phyloP scores from a whole-genome alignment of 1,284 basidiomycete species.

The Wallemia ichthyophaga region DNA sequence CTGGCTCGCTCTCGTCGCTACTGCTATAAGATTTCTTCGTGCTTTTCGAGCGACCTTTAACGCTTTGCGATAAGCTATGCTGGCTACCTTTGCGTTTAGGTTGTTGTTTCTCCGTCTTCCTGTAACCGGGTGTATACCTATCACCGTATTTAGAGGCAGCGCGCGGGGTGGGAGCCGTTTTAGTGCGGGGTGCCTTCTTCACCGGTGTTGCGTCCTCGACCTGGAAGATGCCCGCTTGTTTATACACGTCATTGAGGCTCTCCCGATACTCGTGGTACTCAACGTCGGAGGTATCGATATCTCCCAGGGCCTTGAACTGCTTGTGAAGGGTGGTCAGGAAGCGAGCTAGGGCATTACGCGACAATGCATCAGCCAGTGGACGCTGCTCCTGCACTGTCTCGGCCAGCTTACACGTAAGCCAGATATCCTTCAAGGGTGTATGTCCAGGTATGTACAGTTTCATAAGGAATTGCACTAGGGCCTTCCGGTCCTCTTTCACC shows the following conservation, averaged over 20 bases:
- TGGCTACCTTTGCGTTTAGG: background rate
- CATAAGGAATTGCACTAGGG: slow-evolving; percentile 41
- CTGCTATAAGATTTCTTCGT: background rate
- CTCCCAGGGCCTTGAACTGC: slow-evolving; percentile 27
- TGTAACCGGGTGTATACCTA: background rate
- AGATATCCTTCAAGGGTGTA: slow-evolving; percentile 29
- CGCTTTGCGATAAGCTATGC: background rate
- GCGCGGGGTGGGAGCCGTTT: background rate
- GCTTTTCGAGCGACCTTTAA: background rate
- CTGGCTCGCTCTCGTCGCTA: too few relatives aligned
- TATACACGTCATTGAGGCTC: slow-evolving; percentile 1
- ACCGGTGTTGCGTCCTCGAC: background rate
- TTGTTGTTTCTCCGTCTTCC: background rate
- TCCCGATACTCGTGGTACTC: slow-evolving; percentile 21
- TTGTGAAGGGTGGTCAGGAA: slow-evolving; percentile 32
- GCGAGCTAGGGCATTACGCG: slow-evolving; percentile 35
- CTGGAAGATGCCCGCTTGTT: background rate
- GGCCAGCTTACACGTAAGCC: slow-evolving; percentile 31
- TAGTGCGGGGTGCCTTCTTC: background rate
- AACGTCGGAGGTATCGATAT: slow-evolving; percentile 31
- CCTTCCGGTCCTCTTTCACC: slow-evolving; percentile 47
- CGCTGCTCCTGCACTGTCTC: slow-evolving; percentile 29
- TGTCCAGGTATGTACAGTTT: slow-evolving; percentile 45
- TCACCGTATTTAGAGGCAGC: background rate
- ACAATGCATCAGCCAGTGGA: slow-evolving; percentile 33